Evolutionary conservation across 2,329 filamentous ascomycete species (phyloP).

Genomic region (Fusarium liriodendri): DNA sequence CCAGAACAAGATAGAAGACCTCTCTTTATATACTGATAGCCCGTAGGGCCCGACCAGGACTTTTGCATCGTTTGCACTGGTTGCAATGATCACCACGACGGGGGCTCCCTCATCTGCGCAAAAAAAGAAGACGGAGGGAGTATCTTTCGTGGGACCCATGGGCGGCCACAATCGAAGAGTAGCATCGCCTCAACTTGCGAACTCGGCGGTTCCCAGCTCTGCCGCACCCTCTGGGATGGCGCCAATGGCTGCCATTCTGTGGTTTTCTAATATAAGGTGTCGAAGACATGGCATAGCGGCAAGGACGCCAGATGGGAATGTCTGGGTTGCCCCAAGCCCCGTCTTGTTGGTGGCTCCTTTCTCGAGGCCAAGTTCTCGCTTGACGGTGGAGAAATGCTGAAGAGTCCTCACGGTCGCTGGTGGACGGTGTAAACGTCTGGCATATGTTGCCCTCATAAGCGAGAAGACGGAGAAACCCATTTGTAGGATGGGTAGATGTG

Average conservation of each 20-base stretch:
- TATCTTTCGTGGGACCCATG: neutral
- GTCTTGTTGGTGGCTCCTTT: neutral
- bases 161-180: neutral
- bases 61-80: too few species aligned
- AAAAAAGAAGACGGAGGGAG: neutral
- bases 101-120: too few species aligned
- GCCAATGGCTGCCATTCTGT: too few species aligned
- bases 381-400: neutral
- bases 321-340: neutral
- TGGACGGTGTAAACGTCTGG: neutral
- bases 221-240: too few species aligned
- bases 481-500: too few species aligned
- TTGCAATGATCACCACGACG: too few species aligned
- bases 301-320: neutral
- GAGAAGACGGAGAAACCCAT: neutral
- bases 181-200: neutral
- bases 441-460: neutral
- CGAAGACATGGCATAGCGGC: too few species aligned
- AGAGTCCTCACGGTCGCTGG: neutral
- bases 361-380: neutral
- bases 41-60: neutral
- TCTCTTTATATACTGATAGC: neutral
- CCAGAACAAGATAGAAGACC: neutral
- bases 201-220: too few species aligned
- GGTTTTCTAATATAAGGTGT: too few species aligned